These are phyloP conservation scores for Penicillium decumbens DNA, from an alignment of 2,329 filamentous ascomycete genomes.

Conservation along the genomic window DNA sequence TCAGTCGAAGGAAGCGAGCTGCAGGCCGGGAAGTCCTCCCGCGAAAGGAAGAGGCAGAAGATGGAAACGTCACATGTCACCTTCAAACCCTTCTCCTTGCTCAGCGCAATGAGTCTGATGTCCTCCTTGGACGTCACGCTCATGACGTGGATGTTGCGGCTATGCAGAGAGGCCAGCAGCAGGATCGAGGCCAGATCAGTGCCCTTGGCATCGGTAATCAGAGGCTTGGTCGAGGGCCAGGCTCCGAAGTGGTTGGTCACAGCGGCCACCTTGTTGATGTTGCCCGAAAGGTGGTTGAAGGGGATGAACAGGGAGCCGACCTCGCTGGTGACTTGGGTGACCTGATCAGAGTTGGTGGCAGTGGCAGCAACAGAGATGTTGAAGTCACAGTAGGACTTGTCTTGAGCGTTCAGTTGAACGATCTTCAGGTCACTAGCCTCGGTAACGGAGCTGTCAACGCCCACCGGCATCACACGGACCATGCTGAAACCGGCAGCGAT, in stretches of 20 bases:
- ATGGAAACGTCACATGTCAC: constrained; percentile 80
- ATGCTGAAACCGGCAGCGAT: constrained; percentile 73
- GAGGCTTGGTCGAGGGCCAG: constrained; percentile 73
- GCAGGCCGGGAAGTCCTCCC: constrained; percentile 64
- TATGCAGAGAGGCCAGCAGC: constrained; percentile 71
- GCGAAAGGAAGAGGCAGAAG: constrained; percentile 70
- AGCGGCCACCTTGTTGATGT: constrained; percentile 77
- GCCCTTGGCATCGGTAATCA: constrained; percentile 74
- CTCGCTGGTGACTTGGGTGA: constrained; percentile 65
- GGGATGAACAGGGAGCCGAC: constrained; percentile 78
- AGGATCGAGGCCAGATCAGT: constrained; percentile 77
- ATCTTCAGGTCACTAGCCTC: constrained; percentile 66
- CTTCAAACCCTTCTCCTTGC: constrained; percentile 75
- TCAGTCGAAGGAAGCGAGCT: constrained; percentile 59
- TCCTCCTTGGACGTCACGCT: constrained; percentile 78
- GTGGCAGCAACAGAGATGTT: constrained; percentile 75
- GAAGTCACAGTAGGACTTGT: constrained; percentile 68
- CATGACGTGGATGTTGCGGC: constrained; percentile 71
- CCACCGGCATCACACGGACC: constrained; percentile 73
- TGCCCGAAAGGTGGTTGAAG: constrained; percentile 74
- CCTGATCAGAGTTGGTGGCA: constrained; percentile 67
- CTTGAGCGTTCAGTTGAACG: constrained; percentile 66
- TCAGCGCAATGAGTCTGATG: constrained; percentile 69
- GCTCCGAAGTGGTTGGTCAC: constrained; percentile 73
- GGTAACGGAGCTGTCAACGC: constrained; percentile 66